Evolutionary conservation across 1,139 yeast species (phyloP), one percentile per base, ranked within the genome.

Genomic region (Diutina pseudorugosa): DNA sequence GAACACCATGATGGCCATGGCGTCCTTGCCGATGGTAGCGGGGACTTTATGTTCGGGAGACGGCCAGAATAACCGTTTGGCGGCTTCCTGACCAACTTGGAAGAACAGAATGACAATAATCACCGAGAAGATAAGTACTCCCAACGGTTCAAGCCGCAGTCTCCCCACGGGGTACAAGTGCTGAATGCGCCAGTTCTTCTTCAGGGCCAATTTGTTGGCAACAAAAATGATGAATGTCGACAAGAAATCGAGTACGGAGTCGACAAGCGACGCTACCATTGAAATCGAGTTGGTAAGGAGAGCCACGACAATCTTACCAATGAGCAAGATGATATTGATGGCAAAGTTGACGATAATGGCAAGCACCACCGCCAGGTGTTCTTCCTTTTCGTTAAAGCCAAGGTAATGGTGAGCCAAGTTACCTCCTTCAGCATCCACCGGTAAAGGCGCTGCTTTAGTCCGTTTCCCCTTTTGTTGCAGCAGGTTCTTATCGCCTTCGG

Each of bases 241-340:
- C 54, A 86, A 66, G 54, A 86, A 82, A 62, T 86, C 95, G 57
- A 86, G 73, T 0, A 82, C 71, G 1, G 93, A 84, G 66, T 86
- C 94, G 44, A 86, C 84, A 57, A 86, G 74, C 1, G 94, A 85
- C 0, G 95, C 95, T 51, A 85, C 72, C 52, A 86, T 80, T 4
- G 94, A 84, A 58, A 86, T 76, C 9, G 94, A 86, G 60, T 72
- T 76, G 2, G 93, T 83, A 59, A 82, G 66, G 18, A 80, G 58
- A 0, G 84, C 80, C n/a, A 84, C 90, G 11, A 75, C 68, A 3
- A 75, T 57, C 59, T 86, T 86, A 1, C 89, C 93, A 2, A 76
- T 54, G 52, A 86, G 69, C 53, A 86, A 67, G 2, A 83, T 54
- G 33, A 84, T 68, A 63, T 86, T 86, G 52, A 85, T 69, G 36